Evolutionary conservation across 2,329 filamentous ascomycete species (phyloP).

Genomic region (Sarocladium oryzae): DNA sequence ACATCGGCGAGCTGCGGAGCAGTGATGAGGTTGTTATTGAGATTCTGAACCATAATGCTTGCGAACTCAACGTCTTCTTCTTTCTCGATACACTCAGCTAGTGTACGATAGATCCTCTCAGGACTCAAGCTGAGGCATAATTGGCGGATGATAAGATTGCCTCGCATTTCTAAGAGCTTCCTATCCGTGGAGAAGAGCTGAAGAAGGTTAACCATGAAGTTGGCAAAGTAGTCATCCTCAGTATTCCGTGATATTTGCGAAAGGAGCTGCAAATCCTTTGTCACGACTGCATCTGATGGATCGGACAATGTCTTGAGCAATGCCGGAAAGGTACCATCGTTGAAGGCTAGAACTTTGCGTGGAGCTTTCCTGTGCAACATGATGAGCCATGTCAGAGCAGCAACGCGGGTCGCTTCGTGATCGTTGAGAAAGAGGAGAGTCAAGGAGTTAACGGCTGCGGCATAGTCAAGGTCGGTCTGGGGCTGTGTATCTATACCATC

Average conservation of each 20-base stretch:
- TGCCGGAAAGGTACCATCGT: constrained; percentile 94
- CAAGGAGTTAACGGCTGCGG: constrained; percentile 85
- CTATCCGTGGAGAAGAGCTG: constrained; percentile 95
- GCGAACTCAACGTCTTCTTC: constrained; percentile 98
- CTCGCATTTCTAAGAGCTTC: constrained; percentile 80
- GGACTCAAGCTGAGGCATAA: constrained; percentile 88
- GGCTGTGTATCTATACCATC: constrained; percentile 30
- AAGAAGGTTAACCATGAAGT: constrained; percentile 95
- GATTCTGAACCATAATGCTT: constrained; percentile 98
- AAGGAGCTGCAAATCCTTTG: constrained; percentile 83
- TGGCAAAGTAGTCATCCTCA: constrained; percentile 94
- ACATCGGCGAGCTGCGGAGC: constrained; percentile 89
- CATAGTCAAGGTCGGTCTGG: constrained; percentile 82
- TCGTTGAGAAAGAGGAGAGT: constrained; percentile 94
- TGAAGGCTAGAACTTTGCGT: constrained; percentile 86
- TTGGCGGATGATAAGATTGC: constrained; percentile 94
- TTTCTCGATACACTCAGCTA: constrained; percentile 94
- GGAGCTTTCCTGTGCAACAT: constrained; percentile 97
- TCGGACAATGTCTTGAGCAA: constrained; percentile 94
- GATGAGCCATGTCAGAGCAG: constrained; percentile 90
- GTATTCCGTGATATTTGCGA: constrained; percentile 96
- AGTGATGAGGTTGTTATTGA: constrained; percentile 98
- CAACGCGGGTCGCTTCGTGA: constrained; percentile 90
- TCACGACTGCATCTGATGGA: constrained; percentile 91
- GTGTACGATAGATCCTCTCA: constrained; percentile 88